Percentiles rank a stretch among this genome's conserved stretches.
Evolutionary conservation across 2,329 filamentous ascomycete species (phyloP).

Genomic region (Microdochium nivale): DNA sequence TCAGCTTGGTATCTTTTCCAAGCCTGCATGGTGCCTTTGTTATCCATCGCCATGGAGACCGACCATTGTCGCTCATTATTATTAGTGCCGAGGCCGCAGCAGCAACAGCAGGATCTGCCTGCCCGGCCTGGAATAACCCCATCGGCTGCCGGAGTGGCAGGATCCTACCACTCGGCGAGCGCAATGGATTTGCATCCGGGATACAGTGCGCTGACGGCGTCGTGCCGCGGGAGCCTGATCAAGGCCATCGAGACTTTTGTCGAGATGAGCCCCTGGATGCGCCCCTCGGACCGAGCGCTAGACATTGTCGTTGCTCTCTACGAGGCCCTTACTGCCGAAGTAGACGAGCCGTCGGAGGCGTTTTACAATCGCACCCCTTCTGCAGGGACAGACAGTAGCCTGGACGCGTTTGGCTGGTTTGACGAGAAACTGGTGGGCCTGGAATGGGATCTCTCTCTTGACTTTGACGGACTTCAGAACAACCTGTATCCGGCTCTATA

Average conservation of each 20-base stretch:
- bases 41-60: conserved; percentile 17
- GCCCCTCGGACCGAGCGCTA: not conserved
- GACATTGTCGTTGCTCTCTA: not conserved
- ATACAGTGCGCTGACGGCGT: not conserved
- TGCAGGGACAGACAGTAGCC: not conserved
- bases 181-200: not conserved
- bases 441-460: not conserved
- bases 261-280: not conserved
- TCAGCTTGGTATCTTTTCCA: conserved; percentile 23
- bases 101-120: not conserved
- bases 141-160: not conserved
- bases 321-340: not conserved
- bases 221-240: not conserved
- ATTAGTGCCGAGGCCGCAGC: not conserved
- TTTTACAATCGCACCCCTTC: not conserved
- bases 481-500: not conserved
- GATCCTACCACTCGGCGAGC: not conserved
- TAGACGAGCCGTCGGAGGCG: not conserved
- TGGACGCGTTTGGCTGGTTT: not conserved
- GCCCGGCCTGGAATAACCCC: not conserved
- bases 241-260: not conserved
- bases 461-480: not conserved
- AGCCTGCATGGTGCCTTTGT: conserved; percentile 19
- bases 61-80: not conserved
- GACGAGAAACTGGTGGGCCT: not conserved